These are phyloP conservation scores for Xylaria sp. DNA, from an alignment of 2,329 filamentous ascomycete genomes.

Conservation along the genomic window DNA sequence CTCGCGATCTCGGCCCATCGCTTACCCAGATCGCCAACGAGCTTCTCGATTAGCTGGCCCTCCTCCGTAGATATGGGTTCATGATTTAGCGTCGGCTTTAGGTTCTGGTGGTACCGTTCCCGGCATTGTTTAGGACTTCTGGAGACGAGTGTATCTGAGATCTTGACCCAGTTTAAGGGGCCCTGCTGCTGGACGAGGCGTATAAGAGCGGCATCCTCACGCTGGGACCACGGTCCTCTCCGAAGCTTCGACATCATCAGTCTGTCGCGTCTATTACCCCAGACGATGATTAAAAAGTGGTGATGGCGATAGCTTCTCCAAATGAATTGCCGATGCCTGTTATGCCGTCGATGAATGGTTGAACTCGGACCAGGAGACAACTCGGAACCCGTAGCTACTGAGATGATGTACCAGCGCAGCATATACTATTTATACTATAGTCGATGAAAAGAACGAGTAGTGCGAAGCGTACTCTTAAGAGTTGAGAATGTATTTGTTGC, in stretches of 20 bases:
- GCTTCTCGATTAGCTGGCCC: constrained; percentile 76
- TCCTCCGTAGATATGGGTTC: constrained; percentile 78
- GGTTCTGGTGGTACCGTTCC: constrained; percentile 92
- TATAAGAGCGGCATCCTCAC: constrained; percentile 77
- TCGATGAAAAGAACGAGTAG: neutral
- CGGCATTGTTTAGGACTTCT: constrained; percentile 94
- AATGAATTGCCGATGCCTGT: neutral
- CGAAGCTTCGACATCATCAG: constrained; percentile 43
- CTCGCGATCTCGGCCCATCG: constrained; percentile 94
- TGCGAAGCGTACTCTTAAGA: neutral
- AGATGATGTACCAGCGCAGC: neutral
- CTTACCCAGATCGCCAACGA: constrained; percentile 83
- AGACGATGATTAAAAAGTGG: neutral
- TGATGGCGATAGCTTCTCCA: neutral
- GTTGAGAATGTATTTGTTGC: constrained; percentile 1
- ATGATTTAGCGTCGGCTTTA: constrained; percentile 80
- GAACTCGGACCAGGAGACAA: constrained; percentile 2
- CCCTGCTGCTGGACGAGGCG: constrained; percentile 77
- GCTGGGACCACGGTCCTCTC: constrained; percentile 84
- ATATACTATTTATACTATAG: neutral
- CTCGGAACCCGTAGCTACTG: neutral
- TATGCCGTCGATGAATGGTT: constrained; percentile 2
- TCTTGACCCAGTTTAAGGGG: constrained; percentile 89
- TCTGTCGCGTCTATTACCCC: neutral
- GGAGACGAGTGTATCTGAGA: constrained; percentile 78